Conservation (phyloP, 2,329 filamentous ascomycete species). For the Colletotrichum sp. region DNA sequence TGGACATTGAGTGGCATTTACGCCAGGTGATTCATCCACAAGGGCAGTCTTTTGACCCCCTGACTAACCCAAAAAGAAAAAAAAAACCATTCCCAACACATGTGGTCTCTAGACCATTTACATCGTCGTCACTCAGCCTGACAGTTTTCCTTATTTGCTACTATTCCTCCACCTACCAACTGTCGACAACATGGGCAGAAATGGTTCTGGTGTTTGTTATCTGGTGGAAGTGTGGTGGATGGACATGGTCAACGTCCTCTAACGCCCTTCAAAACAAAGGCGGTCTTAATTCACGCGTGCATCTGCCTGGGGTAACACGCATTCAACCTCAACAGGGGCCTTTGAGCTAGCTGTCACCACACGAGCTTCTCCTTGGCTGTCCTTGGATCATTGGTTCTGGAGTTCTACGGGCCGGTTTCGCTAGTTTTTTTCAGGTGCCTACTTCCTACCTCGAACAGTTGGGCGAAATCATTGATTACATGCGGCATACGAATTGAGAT, state of each 20-base stretch:
- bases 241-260: not conserved
- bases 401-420: slow-evolving; percentile 15
- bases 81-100: not conserved
- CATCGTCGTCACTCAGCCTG: not conserved
- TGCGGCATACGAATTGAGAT: slow-evolving; percentile 21
- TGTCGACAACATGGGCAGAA: not conserved
- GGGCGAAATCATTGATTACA: slow-evolving; percentile 21
- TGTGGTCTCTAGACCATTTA: not conserved
- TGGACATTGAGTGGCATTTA: not conserved
- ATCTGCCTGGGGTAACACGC: slow-evolving; percentile 5
- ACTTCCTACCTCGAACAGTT: slow-evolving; percentile 8
- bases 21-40: not conserved
- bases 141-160: not conserved
- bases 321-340: not conserved
- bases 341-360: not conserved
- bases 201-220: not conserved
- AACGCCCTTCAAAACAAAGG: not conserved
- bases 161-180: not conserved
- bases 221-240: not conserved
- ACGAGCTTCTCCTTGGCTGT: not conserved
- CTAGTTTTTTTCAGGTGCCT: not conserved
- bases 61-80: not conserved
- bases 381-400: slow-evolving; percentile 13
- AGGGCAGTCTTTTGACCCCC: not conserved
- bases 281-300: slow-evolving; percentile 8